Conservation (phyloP, 2,329 filamentous ascomycete species). For the Colletotrichum neosansevieriae region DNA sequence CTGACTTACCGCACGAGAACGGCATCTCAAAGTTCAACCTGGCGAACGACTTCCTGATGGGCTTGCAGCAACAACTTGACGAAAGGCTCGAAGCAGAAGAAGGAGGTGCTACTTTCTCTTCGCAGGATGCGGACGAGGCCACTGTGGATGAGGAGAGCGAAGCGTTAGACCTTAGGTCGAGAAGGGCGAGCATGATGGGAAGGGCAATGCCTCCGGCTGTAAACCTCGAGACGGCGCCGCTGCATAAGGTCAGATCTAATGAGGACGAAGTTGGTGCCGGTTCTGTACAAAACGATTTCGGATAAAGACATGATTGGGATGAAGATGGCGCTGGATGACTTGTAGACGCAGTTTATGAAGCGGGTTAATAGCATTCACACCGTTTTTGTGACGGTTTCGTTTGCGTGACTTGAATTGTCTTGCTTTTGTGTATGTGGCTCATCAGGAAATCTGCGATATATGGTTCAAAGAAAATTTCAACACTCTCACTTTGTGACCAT, state of each 20-base stretch:
- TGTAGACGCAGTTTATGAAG: constrained; percentile 32
- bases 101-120: constrained; percentile 44
- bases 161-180: constrained; percentile 64
- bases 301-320: constrained; percentile 27
- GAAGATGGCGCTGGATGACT: background rate
- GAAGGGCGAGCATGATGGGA: constrained; percentile 67
- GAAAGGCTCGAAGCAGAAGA: constrained; percentile 56
- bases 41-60: constrained; percentile 65
- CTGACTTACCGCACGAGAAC: constrained; percentile 60
- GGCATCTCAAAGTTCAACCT: constrained; percentile 64
- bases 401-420: background rate
- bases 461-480: too few relatives aligned
- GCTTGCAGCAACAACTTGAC: constrained; percentile 63
- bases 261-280: constrained; percentile 32
- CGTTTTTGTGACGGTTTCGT: background rate
- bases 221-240: constrained; percentile 64
- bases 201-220: constrained; percentile 52
- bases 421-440: too few relatives aligned
- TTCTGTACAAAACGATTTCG: constrained; percentile 42
- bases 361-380: constrained; percentile 36
- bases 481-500: too few relatives aligned
- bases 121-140: constrained; percentile 54
- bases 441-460: too few relatives aligned
- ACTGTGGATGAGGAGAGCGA: constrained; percentile 65
- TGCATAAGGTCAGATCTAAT: constrained; percentile 46